Percentiles rank a stretch among this genome's conserved stretches.
phyloP scores from a whole-genome alignment of 192 early-diverging fungal species.

The Pecoramyces ruminantium region DNA sequence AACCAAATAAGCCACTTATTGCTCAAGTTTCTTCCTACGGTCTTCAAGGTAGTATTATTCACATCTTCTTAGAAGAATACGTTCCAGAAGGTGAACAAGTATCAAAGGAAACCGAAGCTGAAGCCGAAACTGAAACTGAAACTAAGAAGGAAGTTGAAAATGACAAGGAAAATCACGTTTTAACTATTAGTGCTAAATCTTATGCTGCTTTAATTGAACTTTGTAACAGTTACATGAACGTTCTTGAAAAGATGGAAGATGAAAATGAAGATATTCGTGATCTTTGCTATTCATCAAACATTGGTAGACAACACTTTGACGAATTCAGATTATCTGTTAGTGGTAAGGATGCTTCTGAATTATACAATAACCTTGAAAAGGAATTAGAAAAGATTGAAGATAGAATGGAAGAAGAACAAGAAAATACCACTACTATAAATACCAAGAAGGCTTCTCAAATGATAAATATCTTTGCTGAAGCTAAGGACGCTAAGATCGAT shows the following conservation, averaged over 20 bases:
- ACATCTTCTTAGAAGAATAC: conserved; percentile 7
- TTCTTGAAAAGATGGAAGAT: neutral
- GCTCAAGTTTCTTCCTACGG: conserved; percentile 10
- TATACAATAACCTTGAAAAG: neutral
- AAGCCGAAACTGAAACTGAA: no score
- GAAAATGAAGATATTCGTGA: neutral
- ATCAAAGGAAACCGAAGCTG: neutral
- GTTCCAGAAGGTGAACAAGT: neutral
- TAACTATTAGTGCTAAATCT: neutral
- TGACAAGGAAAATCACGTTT: neutral
- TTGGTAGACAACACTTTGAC: neutral
- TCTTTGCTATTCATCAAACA: neutral
- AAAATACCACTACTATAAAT: neutral
- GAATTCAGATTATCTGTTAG: neutral
- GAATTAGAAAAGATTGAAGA: neutral
- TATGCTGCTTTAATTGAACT: neutral
- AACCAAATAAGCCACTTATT: conserved; percentile 6
- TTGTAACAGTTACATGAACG: neutral
- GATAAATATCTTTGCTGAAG: neutral
- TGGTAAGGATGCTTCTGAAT: neutral
- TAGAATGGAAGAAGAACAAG: neutral
- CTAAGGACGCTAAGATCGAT: neutral
- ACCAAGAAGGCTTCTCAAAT: neutral
- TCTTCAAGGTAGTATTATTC: conserved; percentile 12
- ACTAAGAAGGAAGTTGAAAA: no score